Percentiles rank a stretch among this genome's conserved stretches.
Conservation (phyloP, 176 grass and related monocot genomes). For the Eragrostis curvula region DNA sequence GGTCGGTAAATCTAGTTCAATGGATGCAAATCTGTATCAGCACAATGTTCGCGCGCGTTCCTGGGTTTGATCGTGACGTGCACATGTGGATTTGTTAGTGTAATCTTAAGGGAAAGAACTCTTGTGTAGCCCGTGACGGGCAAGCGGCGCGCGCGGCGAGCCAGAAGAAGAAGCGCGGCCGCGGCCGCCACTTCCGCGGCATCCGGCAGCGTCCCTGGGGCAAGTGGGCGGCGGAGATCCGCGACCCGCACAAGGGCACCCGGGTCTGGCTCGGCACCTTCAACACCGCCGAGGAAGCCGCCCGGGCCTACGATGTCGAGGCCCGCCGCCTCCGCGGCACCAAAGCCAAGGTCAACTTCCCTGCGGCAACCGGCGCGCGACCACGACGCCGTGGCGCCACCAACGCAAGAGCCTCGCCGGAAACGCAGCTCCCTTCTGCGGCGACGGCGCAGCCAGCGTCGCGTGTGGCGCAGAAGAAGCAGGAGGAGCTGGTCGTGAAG, state of each 20-base stretch:
- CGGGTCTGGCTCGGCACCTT: constrained; percentile 94
- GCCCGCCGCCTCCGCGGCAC: constrained; percentile 69
- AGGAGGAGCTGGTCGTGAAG: neutral
- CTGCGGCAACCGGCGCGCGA: constrained; percentile 14
- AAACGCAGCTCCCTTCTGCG: neutral
- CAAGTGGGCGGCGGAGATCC: constrained; percentile 90
- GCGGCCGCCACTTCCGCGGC: constrained; percentile 47
- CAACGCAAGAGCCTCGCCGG: constrained; percentile 1
- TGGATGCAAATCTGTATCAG: neutral
- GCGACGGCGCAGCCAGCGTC: neutral
- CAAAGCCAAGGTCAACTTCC: constrained; percentile 92
- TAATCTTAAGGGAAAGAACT: constrained; percentile 25
- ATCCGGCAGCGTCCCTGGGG: constrained; percentile 84
- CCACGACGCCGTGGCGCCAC: constrained; percentile 5
- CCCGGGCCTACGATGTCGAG: constrained; percentile 70
- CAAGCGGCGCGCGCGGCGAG: constrained; percentile 4
- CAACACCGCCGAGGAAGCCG: constrained; percentile 69
- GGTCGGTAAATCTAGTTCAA: constrained; percentile 35
- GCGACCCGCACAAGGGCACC: constrained; percentile 80
- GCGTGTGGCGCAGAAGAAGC: neutral
- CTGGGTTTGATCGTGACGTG: neutral
- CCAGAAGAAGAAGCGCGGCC: constrained; percentile 39
- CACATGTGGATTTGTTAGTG: neutral
- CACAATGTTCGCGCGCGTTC: neutral
- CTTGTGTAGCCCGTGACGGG: constrained; percentile 21